Conservation (phyloP, 306 rosid genomes). For the Luffa acutangula region DNA sequence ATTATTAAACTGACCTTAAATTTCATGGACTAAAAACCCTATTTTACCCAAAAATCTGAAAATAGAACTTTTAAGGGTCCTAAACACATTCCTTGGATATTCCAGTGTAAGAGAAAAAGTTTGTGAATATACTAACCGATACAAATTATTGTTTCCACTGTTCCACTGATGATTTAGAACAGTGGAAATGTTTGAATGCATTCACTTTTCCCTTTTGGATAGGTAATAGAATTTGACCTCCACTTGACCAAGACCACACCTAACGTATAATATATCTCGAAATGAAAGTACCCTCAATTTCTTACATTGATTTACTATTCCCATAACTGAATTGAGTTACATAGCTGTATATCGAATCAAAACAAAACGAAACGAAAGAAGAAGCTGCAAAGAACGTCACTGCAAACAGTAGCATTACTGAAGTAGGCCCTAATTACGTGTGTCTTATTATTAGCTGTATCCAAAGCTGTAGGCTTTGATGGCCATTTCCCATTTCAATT, state of each 20-base stretch:
- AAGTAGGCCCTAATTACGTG: conserved; percentile 47
- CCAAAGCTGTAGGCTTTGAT: conserved; percentile 35
- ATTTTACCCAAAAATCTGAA: too few species aligned
- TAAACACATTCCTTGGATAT: not conserved
- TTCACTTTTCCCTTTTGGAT: not conserved
- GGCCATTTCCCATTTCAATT: conserved; percentile 20
- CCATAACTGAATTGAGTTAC: not conserved
- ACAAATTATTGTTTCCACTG: not conserved
- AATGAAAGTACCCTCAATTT: not conserved
- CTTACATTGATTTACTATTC: not conserved
- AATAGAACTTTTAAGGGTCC: not conserved
- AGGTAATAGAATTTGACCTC: not conserved
- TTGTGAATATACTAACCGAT: not conserved
- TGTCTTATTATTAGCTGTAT: conserved; percentile 59
- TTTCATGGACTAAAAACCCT: too few species aligned
- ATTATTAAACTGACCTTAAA: too few species aligned
- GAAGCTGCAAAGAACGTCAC: not conserved
- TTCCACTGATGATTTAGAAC: not conserved
- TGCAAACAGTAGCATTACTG: not conserved
- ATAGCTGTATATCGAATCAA: conserved; percentile 41
- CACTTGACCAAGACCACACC: not conserved
- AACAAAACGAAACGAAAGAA: conserved; percentile 4
- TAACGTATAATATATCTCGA: not conserved
- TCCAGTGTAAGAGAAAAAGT: not conserved
- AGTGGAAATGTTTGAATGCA: not conserved